Conservation (phyloP, 192 early-diverging fungal genomes). For the Coemansia sp. region DNA sequence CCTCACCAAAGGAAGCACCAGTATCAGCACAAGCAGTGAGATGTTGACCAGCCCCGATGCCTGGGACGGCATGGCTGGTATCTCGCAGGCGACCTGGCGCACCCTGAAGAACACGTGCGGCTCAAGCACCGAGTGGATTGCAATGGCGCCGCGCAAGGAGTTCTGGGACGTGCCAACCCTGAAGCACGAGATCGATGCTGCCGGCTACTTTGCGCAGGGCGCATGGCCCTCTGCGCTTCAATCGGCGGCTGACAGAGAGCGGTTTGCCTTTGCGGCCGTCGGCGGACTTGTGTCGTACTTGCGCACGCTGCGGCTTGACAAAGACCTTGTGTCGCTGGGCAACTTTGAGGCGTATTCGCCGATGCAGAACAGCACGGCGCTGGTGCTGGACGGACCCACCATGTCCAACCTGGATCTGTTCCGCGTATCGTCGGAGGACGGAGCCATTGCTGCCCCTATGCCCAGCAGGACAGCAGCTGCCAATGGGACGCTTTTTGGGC, state of each 20-base stretch:
- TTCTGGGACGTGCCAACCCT: constrained; percentile 55
- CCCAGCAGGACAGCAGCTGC: constrained; percentile 23
- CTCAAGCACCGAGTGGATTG: constrained; percentile 47
- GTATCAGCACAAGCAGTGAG: not conserved
- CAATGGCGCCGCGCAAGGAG: constrained; percentile 47
- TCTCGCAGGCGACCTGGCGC: constrained; percentile 54
- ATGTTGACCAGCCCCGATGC: constrained; percentile 37
- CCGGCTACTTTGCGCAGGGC: constrained; percentile 41
- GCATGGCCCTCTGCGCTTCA: constrained; percentile 55
- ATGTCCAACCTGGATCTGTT: constrained; percentile 92
- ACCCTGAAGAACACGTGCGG: constrained; percentile 52
- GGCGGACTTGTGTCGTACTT: constrained; percentile 88
- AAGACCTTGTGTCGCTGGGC: constrained; percentile 75
- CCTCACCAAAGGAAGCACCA: constrained; percentile 16
- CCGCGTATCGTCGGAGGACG: constrained; percentile 73
- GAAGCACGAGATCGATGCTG: constrained; percentile 31
- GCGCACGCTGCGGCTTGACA: constrained; percentile 84
- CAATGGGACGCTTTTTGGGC: constrained; percentile 77
- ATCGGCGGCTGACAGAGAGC: constrained; percentile 35
- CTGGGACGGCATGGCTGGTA: constrained; percentile 53
- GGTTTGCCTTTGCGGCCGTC: constrained; percentile 55
- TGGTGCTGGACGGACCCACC: constrained; percentile 93
- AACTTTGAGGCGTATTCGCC: constrained; percentile 88
- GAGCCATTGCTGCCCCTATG: not conserved
- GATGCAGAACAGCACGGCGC: constrained; percentile 66